These are phyloP conservation scores for Aspergillus baeticus DNA, from an alignment of 495 filamentous ascomycete species.

Conservation along the genomic window DNA sequence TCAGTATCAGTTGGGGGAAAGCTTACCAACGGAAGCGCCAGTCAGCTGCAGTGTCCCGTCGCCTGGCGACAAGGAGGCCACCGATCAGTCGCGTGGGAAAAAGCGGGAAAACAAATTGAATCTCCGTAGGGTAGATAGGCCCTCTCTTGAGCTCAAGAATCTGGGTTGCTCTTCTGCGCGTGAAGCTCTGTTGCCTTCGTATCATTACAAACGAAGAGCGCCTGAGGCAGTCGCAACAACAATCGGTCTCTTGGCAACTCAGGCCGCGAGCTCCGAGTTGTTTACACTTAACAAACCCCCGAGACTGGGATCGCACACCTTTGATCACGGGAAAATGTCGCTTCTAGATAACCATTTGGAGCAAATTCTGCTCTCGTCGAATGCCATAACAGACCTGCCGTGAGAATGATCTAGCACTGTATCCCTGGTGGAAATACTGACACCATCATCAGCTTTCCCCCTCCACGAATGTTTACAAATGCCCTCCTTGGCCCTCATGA, in stretches of 20 bases:
- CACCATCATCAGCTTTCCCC: conserved; percentile 64
- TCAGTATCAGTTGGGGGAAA: conserved; percentile 28
- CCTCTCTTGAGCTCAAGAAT: neutral
- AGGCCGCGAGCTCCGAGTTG: neutral
- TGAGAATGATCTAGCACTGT: conserved; percentile 38
- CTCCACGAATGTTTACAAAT: conserved; percentile 94
- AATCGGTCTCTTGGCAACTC: conserved; percentile 13
- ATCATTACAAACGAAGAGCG: conserved; percentile 7
- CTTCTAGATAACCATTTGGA: conserved; percentile 83
- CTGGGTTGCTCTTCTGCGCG: neutral
- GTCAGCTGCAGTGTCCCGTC: conserved; percentile 18
- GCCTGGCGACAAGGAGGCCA: neutral
- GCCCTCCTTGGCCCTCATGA: conserved; percentile 83
- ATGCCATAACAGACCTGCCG: conserved; percentile 82
- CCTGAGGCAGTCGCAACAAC: conserved; percentile 28
- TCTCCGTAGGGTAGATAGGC: neutral
- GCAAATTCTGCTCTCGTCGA: conserved; percentile 82
- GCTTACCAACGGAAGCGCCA: conserved; percentile 26
- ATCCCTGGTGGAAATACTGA: neutral
- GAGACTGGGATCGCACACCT: too few species aligned
- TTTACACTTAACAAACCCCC: conserved; percentile 1
- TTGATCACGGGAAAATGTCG: conserved; percentile 49
- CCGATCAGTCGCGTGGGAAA: too few species aligned
- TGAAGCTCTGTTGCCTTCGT: neutral
- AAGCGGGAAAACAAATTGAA: neutral